Conservation (phyloP, 2,329 filamentous ascomycete species). For the Pleomassaria siparia region DNA sequence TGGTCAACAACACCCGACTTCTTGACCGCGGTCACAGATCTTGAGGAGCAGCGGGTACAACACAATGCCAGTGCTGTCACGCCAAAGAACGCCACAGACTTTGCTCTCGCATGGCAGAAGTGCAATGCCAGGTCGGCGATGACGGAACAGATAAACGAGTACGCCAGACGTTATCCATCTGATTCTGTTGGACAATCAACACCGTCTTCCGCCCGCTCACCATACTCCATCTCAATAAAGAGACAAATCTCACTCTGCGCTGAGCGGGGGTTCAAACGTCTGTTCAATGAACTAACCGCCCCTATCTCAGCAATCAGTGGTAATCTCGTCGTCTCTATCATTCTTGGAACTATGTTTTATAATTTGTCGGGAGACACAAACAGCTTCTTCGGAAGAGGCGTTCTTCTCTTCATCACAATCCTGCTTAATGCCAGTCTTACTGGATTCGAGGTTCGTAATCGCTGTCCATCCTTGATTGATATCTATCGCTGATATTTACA, state of each 20-base stretch:
- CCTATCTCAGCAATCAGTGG: background rate
- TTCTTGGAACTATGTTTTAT: slow-evolving; percentile 55
- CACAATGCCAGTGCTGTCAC: slow-evolving; percentile 58
- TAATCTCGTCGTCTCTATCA: background rate
- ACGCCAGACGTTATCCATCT: slow-evolving; percentile 50
- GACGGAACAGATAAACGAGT: slow-evolving; percentile 44
- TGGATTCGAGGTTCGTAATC: slow-evolving; percentile 72
- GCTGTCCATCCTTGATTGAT: no score
- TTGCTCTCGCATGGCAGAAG: slow-evolving; percentile 60
- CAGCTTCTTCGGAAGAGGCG: slow-evolving; percentile 58
- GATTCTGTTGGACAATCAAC: slow-evolving; percentile 57
- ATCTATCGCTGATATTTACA: no score
- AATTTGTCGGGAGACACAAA: slow-evolving; percentile 52
- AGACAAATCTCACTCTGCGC: slow-evolving; percentile 45
- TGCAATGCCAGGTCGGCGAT: slow-evolving; percentile 40
- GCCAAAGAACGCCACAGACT: slow-evolving; percentile 63
- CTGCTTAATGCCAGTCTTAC: slow-evolving; percentile 77
- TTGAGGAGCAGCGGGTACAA: slow-evolving; percentile 57
- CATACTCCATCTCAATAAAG: slow-evolving; percentile 57
- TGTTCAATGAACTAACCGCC: slow-evolving; percentile 25
- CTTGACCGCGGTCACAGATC: slow-evolving; percentile 65
- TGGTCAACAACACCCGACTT: slow-evolving; percentile 71
- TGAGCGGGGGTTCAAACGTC: slow-evolving; percentile 34
- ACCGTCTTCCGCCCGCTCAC: slow-evolving; percentile 56
- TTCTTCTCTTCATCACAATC: slow-evolving; percentile 64